These are phyloP conservation scores for Psilocybe cyanescens DNA, from an alignment of 768 basidiomycete species.

Conservation along the genomic window DNA sequence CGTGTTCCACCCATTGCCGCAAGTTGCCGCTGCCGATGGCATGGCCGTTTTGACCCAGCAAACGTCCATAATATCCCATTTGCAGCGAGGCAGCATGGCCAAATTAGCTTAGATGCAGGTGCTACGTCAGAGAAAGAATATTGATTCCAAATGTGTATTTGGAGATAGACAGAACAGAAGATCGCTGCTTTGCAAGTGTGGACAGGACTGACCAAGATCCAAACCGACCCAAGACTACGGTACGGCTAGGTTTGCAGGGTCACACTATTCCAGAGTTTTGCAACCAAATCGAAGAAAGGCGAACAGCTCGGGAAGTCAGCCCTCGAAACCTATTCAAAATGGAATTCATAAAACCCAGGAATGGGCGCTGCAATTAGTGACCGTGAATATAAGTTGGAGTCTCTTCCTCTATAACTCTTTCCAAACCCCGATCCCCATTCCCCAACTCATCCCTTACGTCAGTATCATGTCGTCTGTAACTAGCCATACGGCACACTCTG, in stretches of 20 bases:
- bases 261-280: constrained; percentile 36
- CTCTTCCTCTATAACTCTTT: constrained; percentile 38
- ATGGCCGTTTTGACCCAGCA: constrained; percentile 19
- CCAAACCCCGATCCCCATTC: constrained; percentile 55
- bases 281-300: constrained; percentile 50
- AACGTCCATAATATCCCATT: constrained; percentile 10
- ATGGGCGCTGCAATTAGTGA: constrained; percentile 35
- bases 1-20: constrained; percentile 35
- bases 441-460: constrained; percentile 53
- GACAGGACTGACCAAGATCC: constrained; percentile 13
- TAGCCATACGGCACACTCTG: constrained; percentile 56
- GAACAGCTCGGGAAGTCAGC: constrained; percentile 53
- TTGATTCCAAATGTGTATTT: constrained; percentile 14
- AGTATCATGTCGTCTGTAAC: constrained; percentile 63
- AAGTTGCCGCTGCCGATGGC: constrained; percentile 34
- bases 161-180: constrained; percentile 26
- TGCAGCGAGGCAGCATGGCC: constrained; percentile 19
- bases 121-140: constrained; percentile 12
- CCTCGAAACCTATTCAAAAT: constrained; percentile 36
- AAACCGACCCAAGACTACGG: constrained; percentile 26
- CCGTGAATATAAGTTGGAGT: constrained; percentile 44
- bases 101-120: constrained; percentile 25
- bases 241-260: constrained; percentile 37
- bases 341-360: constrained; percentile 38
- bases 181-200: constrained; percentile 17